phyloP scores from a whole-genome alignment of 164 flowering plant genomes.

The Vitis rupestris region DNA sequence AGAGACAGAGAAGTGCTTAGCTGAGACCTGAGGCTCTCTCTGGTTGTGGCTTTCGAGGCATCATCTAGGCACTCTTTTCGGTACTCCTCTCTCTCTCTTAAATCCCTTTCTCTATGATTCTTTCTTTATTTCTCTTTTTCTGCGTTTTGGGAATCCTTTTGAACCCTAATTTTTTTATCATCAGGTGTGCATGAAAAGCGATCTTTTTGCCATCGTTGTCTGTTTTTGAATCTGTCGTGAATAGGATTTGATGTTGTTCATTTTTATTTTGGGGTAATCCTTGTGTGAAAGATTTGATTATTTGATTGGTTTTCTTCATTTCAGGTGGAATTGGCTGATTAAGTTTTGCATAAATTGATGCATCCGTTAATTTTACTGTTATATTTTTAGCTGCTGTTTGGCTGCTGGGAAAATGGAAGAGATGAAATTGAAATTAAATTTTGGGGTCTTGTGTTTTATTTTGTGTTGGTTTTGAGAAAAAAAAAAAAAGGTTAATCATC shows the following conservation, averaged over 20 bases:
- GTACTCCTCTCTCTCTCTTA: slow-evolving; percentile 13
- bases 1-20: not conserved
- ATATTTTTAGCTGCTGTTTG: not conserved
- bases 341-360: not conserved
- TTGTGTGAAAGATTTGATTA: not conserved
- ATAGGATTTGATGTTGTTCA: not conserved
- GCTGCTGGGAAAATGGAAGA: not conserved
- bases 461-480: not conserved
- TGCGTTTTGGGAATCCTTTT: not conserved
- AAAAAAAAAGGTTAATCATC: not conserved
- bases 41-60: slow-evolving; percentile 23
- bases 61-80: slow-evolving; percentile 18
- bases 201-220: not conserved
- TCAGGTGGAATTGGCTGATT: not conserved
- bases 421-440: not conserved
- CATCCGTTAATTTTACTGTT: not conserved
- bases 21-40: not conserved
- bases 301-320: not conserved
- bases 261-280: not conserved
- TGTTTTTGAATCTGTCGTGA: not conserved
- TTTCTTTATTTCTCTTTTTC: not conserved
- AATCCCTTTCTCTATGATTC: not conserved
- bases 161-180: not conserved
- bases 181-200: too few species aligned
- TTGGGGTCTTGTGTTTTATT: not conserved